Conservation (phyloP, 116 monocot genomes). For the Thalassia testudinum region DNA sequence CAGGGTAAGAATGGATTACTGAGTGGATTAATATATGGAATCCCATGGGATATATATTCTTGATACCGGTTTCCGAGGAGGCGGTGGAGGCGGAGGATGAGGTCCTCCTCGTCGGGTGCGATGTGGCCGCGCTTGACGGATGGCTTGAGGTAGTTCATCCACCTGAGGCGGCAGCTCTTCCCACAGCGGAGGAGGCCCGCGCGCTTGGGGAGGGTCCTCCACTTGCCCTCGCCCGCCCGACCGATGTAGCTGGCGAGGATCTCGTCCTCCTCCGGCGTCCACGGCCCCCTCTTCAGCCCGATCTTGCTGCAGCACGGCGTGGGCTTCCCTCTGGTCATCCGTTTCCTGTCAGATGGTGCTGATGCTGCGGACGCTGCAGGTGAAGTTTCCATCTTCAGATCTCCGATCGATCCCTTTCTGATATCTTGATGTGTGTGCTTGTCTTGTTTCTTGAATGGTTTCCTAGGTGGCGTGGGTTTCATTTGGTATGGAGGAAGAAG, state of each 20-base stretch:
- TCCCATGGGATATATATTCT: too few species aligned
- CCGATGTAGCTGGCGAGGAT: slow-evolving; percentile 23
- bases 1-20: not conserved
- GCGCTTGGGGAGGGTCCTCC: slow-evolving; percentile 41
- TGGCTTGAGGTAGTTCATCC: slow-evolving; percentile 44
- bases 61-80: slow-evolving; percentile 21
- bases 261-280: slow-evolving; percentile 53
- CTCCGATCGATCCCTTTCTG: too few species aligned
- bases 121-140: slow-evolving; percentile 16
- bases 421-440: too few species aligned
- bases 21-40: not conserved
- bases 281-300: slow-evolving; percentile 33
- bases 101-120: slow-evolving; percentile 20
- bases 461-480: too few species aligned
- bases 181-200: slow-evolving; percentile 43
- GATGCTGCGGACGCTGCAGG: too few species aligned
- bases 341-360: too few species aligned
- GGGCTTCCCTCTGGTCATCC: too few species aligned
- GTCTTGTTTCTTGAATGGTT: too few species aligned
- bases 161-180: slow-evolving; percentile 76
- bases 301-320: slow-evolving; percentile 16
- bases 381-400: too few species aligned
- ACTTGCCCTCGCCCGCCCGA: slow-evolving; percentile 41
- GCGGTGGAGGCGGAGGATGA: slow-evolving; percentile 24
- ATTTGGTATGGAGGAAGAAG: too few species aligned